Conservation (phyloP, 805 yeast species). For the Clavispora vitiphila region DNA sequence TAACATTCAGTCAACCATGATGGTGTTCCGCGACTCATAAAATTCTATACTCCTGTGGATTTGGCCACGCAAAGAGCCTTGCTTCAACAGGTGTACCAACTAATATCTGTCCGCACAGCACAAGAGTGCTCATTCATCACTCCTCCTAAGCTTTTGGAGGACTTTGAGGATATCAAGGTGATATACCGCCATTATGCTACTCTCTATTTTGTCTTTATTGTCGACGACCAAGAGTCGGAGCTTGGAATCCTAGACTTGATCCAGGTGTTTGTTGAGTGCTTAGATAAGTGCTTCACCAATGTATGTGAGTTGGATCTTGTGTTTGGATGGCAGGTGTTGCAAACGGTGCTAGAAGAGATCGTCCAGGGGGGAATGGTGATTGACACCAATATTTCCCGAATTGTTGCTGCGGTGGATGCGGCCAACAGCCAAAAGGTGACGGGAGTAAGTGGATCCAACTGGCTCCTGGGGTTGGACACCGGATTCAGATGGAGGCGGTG, state of each 20-base stretch:
- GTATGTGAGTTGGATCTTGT: slow-evolving; percentile 95
- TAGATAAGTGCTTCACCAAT: slow-evolving; percentile 87
- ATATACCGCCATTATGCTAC: slow-evolving; percentile 95
- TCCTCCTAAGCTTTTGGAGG: slow-evolving; percentile 75
- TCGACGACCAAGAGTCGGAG: slow-evolving; percentile 93
- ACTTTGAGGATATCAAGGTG: slow-evolving; percentile 72
- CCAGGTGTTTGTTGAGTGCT: slow-evolving; percentile 93
- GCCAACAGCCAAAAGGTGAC: slow-evolving; percentile 49
- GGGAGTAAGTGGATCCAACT: slow-evolving; percentile 12
- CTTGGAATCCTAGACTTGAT: slow-evolving; percentile 89
- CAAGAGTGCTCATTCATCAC: slow-evolving; percentile 85
- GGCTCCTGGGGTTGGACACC: slow-evolving; percentile 23
- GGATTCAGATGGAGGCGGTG: slow-evolving; percentile 14
- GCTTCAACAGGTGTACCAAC: slow-evolving; percentile 74
- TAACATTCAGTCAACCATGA: slow-evolving; percentile 66
- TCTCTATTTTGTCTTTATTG: slow-evolving; percentile 90
- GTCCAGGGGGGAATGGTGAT: slow-evolving; percentile 98
- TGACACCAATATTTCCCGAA: slow-evolving; percentile 77
- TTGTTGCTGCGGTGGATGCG: slow-evolving; percentile 79
- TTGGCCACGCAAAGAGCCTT: slow-evolving; percentile 74
- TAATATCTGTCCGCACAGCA: slow-evolving; percentile 66
- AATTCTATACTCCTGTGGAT: slow-evolving; percentile 90
- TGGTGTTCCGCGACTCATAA: slow-evolving; percentile 83
- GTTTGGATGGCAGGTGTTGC: slow-evolving; percentile 97
- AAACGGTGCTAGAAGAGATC: slow-evolving; percentile 85